Conservation (phyloP, 495 filamentous ascomycete genomes). For the Pseudomonodictys pantanalensis region DNA sequence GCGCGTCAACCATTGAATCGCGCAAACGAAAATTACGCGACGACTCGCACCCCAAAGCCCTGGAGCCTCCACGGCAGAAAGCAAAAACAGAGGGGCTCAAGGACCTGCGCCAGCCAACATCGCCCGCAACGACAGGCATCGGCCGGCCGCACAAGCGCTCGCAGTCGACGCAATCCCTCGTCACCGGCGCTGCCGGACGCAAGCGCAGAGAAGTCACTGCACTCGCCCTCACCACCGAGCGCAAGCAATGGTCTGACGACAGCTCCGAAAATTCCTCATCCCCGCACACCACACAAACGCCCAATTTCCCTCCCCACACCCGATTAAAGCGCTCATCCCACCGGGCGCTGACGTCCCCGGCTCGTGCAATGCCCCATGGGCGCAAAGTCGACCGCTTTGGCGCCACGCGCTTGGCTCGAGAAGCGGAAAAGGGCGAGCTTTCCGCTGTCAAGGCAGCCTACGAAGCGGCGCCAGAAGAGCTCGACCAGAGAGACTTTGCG, state of each 20-base stretch:
- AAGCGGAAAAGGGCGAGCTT: constrained; percentile 72
- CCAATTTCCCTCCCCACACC: constrained; percentile 13
- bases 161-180: constrained; percentile 29
- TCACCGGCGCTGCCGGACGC: constrained; percentile 10
- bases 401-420: constrained; percentile 77
- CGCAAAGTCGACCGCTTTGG: constrained; percentile 83
- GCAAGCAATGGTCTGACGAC: constrained; percentile 27
- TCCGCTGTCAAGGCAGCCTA: constrained; percentile 66
- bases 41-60: constrained; percentile 18
- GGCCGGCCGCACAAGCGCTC: constrained; percentile 28
- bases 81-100: constrained; percentile 26
- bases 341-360: constrained; percentile 31
- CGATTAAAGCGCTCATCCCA: constrained; percentile 32
- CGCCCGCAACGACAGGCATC: constrained; percentile 19
- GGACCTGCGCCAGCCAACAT: constrained; percentile 29
- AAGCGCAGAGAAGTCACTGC: constrained; percentile 29
- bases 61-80: constrained; percentile 31
- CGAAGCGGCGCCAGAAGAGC: constrained; percentile 74
- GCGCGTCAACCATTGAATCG: constrained; percentile 25
- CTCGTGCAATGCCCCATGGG: constrained; percentile 53
- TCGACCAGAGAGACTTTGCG: constrained; percentile 88
- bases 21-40: constrained; percentile 34
- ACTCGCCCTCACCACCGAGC: constrained; percentile 14
- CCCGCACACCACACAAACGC: constrained; percentile 17
- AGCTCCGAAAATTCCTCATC: constrained; percentile 32